Evolutionary conservation across 1,284 basidiomycete species (phyloP), one percentile per base, ranked within the genome.

Genomic region (Baeospora myosura): DNA sequence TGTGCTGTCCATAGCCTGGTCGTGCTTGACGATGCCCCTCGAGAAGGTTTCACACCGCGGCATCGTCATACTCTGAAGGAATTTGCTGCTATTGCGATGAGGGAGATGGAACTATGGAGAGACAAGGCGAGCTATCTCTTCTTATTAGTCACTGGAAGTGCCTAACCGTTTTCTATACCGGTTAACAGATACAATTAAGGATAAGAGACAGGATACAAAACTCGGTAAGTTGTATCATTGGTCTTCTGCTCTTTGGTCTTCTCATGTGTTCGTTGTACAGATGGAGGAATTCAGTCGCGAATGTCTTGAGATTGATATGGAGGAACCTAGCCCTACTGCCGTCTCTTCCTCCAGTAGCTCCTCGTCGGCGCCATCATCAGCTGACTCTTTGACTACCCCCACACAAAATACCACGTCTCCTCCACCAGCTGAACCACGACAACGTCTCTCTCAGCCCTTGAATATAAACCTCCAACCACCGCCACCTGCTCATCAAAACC

Each of bases 221-320:
- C 39, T 94, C 92, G 30, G 83, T 80, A 52, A 52, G 77, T 57
- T 21, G 22, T 25, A 18, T 44, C 20, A 36, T 33, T 35, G 38
- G n/a, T 32, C 17, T 33, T 18, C 10, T 28, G 20, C 4, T 26
- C 41, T 17, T 11, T 40, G 28, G 47, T 17, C 24, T 40, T 17
- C 11, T 35, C 21, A 45, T 38, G 20, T 43, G 47, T 36, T 8
- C 7, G 14, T 22, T 42, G 3, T 39, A 11, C 48, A 87, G 72
- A 96, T 96, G 88, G 93, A 96, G 60, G 78, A 88, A 51, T 97
- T 97, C 57, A 94, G 89, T 38, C 80, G 93, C 37, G 91, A 97
- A 62, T 95, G 92, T 54, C 73, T 97, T 30, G 93, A 96, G 59
- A 88, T 94, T 52, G 91, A 96, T 56, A 79, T 72, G 42, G 74